Percentiles rank a stretch among this genome's conserved stretches.
These are phyloP conservation scores for Malus hybrid DNA, from an alignment of 331 rosid genomes.

Conservation along the genomic window DNA sequence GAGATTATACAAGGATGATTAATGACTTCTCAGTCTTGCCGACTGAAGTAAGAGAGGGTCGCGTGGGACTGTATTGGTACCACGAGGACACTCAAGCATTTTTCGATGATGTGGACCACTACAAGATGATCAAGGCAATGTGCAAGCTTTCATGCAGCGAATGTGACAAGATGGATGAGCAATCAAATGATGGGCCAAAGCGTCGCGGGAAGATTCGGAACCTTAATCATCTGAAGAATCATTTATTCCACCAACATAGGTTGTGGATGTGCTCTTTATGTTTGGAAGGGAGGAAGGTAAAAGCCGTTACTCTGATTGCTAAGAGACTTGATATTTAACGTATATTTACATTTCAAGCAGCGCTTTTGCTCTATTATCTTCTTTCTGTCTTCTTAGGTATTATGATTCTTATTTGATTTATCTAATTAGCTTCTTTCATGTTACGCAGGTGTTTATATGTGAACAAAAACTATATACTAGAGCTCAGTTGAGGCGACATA, in stretches of 20 bases:
- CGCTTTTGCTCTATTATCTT: not conserved
- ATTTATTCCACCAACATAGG: constrained; percentile 74
- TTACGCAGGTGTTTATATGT: constrained; percentile 69
- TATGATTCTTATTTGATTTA: not conserved
- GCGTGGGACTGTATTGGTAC: constrained; percentile 67
- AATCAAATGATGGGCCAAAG: constrained; percentile 47
- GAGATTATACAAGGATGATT: constrained; percentile 79
- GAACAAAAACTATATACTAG: constrained; percentile 87
- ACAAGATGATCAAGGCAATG: constrained; percentile 98
- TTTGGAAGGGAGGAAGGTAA: constrained; percentile 93
- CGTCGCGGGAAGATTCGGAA: constrained; percentile 61
- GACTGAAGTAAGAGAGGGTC: constrained; percentile 66
- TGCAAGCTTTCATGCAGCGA: constrained; percentile 85
- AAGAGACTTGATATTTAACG: not conserved
- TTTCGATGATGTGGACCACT: constrained; percentile 85
- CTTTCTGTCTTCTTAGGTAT: not conserved
- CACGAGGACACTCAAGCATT: constrained; percentile 78
- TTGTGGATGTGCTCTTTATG: constrained; percentile 79
- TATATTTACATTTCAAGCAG: not conserved
- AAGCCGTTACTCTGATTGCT: not conserved
- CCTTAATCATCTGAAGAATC: constrained; percentile 85
- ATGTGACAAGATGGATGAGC: constrained; percentile 84
- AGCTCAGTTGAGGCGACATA: constrained; percentile 75
- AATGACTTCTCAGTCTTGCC: constrained; percentile 71
- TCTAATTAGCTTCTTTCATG: constrained; percentile 19